Evolutionary conservation across 306 rosid species (phyloP).

Genomic region (Betula pendula): DNA sequence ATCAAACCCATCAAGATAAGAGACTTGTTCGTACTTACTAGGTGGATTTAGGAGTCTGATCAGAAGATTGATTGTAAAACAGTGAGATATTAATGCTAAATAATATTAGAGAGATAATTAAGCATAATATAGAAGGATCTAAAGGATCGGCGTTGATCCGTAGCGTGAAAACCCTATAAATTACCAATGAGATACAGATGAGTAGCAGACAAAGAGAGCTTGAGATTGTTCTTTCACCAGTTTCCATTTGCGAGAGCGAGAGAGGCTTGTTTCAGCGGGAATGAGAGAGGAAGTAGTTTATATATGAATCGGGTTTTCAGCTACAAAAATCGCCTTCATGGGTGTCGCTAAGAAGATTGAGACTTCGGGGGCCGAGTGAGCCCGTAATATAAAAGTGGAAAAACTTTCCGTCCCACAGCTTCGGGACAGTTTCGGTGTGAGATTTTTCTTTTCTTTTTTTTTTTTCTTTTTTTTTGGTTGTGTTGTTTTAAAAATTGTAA

Average conservation of each 20-base stretch:
- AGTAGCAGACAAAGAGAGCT: conserved; percentile 25
- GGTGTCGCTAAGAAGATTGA: too few species aligned
- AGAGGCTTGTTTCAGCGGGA: conserved; percentile 4
- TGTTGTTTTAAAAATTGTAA: too few species aligned
- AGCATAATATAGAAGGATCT: conserved; percentile 24
- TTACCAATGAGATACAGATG: conserved; percentile 46
- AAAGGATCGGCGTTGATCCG: conserved; percentile 28
- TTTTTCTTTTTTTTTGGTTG: too few species aligned
- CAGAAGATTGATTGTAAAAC: background rate
- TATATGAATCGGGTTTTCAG: background rate
- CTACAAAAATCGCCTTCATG: background rate
- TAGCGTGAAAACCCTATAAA: conserved; percentile 25
- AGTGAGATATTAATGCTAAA: background rate
- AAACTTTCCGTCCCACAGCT: too few species aligned
- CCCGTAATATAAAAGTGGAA: too few species aligned
- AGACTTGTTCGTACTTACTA: background rate
- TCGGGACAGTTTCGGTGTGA: too few species aligned
- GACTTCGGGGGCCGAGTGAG: too few species aligned
- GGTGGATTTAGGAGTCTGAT: background rate
- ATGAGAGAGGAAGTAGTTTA: background rate
- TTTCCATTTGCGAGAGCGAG: background rate
- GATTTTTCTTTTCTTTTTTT: too few species aligned
- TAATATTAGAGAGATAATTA: background rate
- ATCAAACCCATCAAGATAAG: background rate
- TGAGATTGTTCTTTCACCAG: background rate